A percentile compares a stretch with the other conserved stretches of the same genome.
Conservation (phyloP, 139 green algal genomes). For the Tetraselmis chui region DNA sequence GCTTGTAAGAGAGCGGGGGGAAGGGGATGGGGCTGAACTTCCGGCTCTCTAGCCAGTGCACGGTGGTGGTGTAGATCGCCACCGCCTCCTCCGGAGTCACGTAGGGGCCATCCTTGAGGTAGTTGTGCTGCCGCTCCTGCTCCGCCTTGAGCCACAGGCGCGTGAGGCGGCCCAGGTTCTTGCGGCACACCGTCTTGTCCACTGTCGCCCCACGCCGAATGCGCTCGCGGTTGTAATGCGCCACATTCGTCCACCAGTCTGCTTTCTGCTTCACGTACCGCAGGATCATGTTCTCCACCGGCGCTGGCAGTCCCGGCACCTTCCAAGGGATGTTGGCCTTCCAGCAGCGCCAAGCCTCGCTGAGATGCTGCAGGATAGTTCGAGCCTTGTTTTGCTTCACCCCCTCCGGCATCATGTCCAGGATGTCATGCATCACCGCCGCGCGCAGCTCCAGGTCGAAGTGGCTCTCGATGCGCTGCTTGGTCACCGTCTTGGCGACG, state of each 20-base stretch:
- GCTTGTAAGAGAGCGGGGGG: conserved; percentile 98
- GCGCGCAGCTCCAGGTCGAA: conserved; percentile 98
- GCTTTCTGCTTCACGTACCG: conserved; percentile 99
- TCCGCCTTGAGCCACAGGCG: conserved; percentile 95
- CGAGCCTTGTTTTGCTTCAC: conserved; percentile 92
- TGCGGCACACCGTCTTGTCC: conserved; percentile 99
- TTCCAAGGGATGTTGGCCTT: conserved; percentile 99
- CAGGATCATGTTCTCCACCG: conserved; percentile 99
- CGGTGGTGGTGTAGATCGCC: conserved; percentile 95
- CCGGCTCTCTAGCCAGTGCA: conserved; percentile 98
- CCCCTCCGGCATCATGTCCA: conserved; percentile 99
- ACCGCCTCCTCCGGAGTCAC: conserved; percentile 92
- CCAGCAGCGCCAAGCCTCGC: conserved; percentile 96
- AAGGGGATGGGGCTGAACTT: conserved; percentile 98
- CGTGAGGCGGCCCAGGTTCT: conserved; percentile 99
- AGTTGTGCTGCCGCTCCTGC: conserved; percentile 99
- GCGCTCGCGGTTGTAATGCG: conserved; percentile 98
- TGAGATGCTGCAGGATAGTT: conserved; percentile 98
- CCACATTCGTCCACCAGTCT: conserved; percentile 99
- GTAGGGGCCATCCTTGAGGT: conserved; percentile 87
- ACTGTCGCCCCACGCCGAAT: conserved; percentile 96
- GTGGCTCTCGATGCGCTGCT: conserved; percentile 97
- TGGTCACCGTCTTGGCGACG: conserved; percentile 97
- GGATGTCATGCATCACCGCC: conserved; percentile 98
- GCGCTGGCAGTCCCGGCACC: conserved; percentile 92